phyloP scores from a whole-genome alignment of 306 rosid genomes.

The Quercus aquifolioides region DNA sequence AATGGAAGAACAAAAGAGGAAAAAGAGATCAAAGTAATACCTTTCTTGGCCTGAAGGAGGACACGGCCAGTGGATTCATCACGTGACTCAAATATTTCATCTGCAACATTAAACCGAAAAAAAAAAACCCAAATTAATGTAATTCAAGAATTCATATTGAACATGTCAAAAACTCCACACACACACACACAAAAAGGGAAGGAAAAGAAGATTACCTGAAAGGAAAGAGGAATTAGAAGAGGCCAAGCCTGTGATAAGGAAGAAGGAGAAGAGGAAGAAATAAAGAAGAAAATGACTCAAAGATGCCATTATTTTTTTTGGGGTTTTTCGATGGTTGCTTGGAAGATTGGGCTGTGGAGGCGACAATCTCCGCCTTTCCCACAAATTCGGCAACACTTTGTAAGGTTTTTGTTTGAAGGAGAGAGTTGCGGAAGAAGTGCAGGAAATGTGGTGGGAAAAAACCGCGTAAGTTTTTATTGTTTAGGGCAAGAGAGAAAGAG shows the following conservation, averaged over 20 bases:
- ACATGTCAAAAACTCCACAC: neutral
- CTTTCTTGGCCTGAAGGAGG: slow-evolving; percentile 71
- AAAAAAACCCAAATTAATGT: neutral
- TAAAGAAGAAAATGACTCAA: slow-evolving; percentile 31
- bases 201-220: slow-evolving; percentile 40
- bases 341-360: slow-evolving; percentile 21
- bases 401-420: neutral
- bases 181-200: neutral
- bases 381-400: slow-evolving; percentile 23
- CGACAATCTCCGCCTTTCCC: slow-evolving; percentile 32
- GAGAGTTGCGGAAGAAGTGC: slow-evolving; percentile 25
- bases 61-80: slow-evolving; percentile 43
- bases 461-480: no score
- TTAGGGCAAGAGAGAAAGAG: no score
- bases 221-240: slow-evolving; percentile 43
- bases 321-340: neutral
- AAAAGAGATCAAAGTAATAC: slow-evolving; percentile 26
- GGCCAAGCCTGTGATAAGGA: slow-evolving; percentile 40
- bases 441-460: slow-evolving; percentile 36
- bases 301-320: slow-evolving; percentile 41
- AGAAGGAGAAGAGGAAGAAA: slow-evolving; percentile 29
- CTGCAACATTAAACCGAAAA: slow-evolving; percentile 28
- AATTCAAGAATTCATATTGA: neutral
- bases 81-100: slow-evolving; percentile 38
- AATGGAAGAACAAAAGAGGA: neutral